phyloP scores from a whole-genome alignment of 345 rosid genomes.

The Mallotus nudiflorus region DNA sequence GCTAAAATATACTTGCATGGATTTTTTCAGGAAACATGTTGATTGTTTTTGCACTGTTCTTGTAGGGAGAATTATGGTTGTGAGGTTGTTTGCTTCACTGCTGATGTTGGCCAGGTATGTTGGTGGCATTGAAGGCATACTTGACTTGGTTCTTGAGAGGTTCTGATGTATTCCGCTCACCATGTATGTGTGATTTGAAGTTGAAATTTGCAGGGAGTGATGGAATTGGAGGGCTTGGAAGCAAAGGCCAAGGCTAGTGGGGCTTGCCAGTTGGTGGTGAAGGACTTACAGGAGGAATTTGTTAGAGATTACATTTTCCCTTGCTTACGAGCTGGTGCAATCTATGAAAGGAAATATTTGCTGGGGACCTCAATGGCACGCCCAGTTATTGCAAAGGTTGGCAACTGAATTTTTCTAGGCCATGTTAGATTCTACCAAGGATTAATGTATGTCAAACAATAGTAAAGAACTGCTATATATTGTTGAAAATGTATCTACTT shows the following conservation, averaged over 20 bases:
- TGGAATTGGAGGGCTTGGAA: constrained; percentile 89
- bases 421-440: constrained; percentile 1
- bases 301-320: constrained; percentile 86
- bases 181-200: too few relatives aligned
- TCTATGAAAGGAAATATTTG: constrained; percentile 88
- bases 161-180: too few relatives aligned
- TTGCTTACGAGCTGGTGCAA: constrained; percentile 92
- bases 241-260: constrained; percentile 95
- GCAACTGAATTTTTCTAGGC: not conserved
- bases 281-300: constrained; percentile 89
- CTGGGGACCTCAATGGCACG: constrained; percentile 99
- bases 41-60: too few relatives aligned
- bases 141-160: too few relatives aligned
- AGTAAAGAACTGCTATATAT: too few relatives aligned
- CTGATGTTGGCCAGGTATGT: constrained; percentile 98
- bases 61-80: constrained; percentile 93
- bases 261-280: constrained; percentile 88
- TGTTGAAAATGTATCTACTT: not conserved
- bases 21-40: too few relatives aligned
- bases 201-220: constrained; percentile 72
- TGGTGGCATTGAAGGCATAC: too few relatives aligned
- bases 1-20: not conserved
- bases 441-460: too few relatives aligned
- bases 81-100: constrained; percentile 99
- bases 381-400: constrained; percentile 95